Evolutionary conservation across 257 asterid species (phyloP).

Genomic region (Misopates orontium): DNA sequence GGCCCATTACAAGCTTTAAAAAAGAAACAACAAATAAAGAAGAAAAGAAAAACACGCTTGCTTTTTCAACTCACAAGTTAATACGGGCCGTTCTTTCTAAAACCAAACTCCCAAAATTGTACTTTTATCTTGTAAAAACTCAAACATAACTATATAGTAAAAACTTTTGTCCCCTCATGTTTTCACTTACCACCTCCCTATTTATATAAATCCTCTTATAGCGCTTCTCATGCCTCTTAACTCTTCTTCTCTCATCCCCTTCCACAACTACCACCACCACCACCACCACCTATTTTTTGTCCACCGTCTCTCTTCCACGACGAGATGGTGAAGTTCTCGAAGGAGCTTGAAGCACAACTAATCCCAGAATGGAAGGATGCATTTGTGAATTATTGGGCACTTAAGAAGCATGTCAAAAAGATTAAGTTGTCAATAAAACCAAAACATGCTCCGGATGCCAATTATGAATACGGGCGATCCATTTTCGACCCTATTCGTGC

Average conservation of each 20-base stretch:
- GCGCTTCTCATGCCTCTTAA: neutral
- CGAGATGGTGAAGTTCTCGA: constrained; percentile 78
- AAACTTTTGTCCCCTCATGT: too few species aligned
- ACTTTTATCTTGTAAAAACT: too few species aligned
- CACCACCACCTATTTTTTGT: neutral
- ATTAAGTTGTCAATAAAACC: constrained; percentile 51
- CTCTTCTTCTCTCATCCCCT: constrained; percentile 20
- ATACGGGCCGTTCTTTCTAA: too few species aligned
- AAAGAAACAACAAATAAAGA: too few species aligned
- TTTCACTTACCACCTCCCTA: too few species aligned
- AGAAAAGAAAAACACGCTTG: too few species aligned
- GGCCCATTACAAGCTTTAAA: too few species aligned
- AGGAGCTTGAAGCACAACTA: constrained; percentile 77
- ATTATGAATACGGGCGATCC: constrained; percentile 52
- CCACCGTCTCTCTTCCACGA: neutral
- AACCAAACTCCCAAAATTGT: too few species aligned
- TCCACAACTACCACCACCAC: neutral
- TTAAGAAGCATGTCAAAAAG: constrained; percentile 69
- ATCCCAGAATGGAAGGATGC: constrained; percentile 93
- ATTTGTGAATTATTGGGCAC: constrained; percentile 68
- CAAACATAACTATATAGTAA: too few species aligned
- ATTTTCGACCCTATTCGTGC: constrained; percentile 50
- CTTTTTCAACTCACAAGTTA: too few species aligned
- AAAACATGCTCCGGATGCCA: constrained; percentile 30
- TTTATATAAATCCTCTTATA: too few species aligned